Conservation (phyloP, 2,329 filamentous ascomycete species). For the Trichoderma semiorbis region DNA sequence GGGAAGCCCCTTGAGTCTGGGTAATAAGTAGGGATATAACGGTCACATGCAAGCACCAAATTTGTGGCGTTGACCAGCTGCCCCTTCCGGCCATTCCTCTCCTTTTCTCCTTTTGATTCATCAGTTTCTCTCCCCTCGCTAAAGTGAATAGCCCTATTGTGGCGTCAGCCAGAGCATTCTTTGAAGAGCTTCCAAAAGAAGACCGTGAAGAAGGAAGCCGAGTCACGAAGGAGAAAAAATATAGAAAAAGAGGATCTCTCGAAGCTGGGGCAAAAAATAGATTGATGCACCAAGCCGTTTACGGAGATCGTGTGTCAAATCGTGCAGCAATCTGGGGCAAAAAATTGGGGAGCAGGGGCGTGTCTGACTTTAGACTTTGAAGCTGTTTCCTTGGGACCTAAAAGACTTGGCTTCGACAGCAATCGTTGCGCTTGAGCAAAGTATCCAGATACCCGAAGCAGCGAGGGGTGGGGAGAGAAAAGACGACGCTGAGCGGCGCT, state of each 20-base stretch:
- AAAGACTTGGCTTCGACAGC: not conserved
- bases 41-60: not conserved
- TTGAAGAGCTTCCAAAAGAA: not conserved
- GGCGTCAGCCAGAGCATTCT: not conserved
- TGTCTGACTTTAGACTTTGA: not conserved
- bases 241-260: not conserved
- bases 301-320: constrained; percentile 21
- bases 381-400: not conserved
- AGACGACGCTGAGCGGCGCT: not conserved
- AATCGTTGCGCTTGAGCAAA: not conserved
- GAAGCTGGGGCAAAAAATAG: not conserved
- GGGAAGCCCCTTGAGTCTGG: not conserved
- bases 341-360: constrained; percentile 7
- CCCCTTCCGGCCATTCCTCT: not conserved
- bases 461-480: not conserved
- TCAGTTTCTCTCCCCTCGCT: not conserved
- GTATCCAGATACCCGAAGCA: constrained; percentile 4
- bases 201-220: not conserved
- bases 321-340: constrained; percentile 19
- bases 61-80: not conserved
- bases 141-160: not conserved
- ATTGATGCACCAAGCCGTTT: constrained; percentile 12
- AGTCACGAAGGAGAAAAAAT: constrained; percentile 7
- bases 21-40: not conserved
- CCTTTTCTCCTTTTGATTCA: not conserved